Evolutionary conservation across 306 rosid genomes (phyloP), one percentile per base, ranked within the genome.

Genomic region (Glycine tomentella): DNA sequence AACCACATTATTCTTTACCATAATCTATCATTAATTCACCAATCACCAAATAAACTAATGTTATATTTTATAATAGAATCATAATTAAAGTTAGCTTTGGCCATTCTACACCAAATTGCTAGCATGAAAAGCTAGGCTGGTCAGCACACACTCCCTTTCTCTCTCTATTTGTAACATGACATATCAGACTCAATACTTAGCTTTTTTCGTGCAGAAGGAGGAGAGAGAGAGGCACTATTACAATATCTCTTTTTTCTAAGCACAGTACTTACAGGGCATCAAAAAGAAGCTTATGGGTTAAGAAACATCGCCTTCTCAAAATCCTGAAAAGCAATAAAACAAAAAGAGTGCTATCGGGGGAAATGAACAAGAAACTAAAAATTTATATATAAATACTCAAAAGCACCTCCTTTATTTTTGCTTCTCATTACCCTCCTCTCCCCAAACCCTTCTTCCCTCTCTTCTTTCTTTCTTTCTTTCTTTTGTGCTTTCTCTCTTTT

Each of bases 281-380:
- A 72, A 33, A 88, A 76, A 86, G 89, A 87, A 86, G 89, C 97
- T 94, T 94, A 89, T 85, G 83, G 78, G 87, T 86, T 92, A 94
- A 92, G 97, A 83, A 90, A 94, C 86, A 80, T 81, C 83, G 14
- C 85, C 84, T 84, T 87, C 97, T 84, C 91, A 84, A 71, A 94
- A 90, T 91, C 93, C 97, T 90, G 89, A 81, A 94, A 94, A 92
- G 94, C 79, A 85, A 87, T 79, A 86, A 88, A 89, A 92, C 94
- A 90, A 94, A 92, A 89, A 88, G 90, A 87, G 78, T 66, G 66
- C 63, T 72, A 68, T 61, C 38, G 53, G 74, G 65, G 55, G 64
- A 76, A 45, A 74, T 67, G 65, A 82, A 58, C 77, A 81, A 72
- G 7, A 69, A 85, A n/a, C 48, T 34, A 56, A 75, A 25, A 71